Evolutionary conservation across 2,329 filamentous ascomycete species (phyloP).

Genomic region (Pseudogymnoascus sp.): DNA sequence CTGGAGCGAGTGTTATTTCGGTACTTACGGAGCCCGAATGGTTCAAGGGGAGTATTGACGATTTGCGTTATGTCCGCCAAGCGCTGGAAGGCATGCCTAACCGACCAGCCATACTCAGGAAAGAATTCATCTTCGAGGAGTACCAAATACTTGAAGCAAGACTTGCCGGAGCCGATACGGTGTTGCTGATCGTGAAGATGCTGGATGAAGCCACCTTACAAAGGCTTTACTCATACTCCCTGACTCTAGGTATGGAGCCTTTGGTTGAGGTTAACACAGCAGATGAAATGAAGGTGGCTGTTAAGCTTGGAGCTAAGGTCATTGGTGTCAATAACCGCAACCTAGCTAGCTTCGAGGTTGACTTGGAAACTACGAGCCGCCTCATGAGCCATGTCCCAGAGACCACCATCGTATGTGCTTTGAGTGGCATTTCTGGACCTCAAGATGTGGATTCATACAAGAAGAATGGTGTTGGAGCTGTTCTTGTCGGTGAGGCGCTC

Average conservation of each 20-base stretch:
- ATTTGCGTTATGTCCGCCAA: slow-evolving; percentile 78
- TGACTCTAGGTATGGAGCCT: slow-evolving; percentile 91
- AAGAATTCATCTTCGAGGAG: slow-evolving; percentile 96
- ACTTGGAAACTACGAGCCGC: slow-evolving; percentile 83
- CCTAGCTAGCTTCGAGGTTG: slow-evolving; percentile 92
- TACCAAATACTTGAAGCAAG: slow-evolving; percentile 96
- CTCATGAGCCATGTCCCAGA: slow-evolving; percentile 80
- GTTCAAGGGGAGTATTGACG: slow-evolving; percentile 98
- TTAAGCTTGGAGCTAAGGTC: slow-evolving; percentile 78
- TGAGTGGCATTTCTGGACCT: slow-evolving; percentile 87
- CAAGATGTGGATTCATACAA: slow-evolving; percentile 84
- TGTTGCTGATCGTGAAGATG: slow-evolving; percentile 98
- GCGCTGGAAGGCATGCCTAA: slow-evolving; percentile 88
- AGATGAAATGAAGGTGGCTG: slow-evolving; percentile 84
- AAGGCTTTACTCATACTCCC: slow-evolving; percentile 79
- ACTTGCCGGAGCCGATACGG: slow-evolving; percentile 86
- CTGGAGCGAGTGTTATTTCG: slow-evolving; percentile 93
- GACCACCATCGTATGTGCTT: slow-evolving; percentile 80
- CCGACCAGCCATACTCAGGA: slow-evolving; percentile 82
- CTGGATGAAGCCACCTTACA: slow-evolving; percentile 67
- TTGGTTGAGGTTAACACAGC: slow-evolving; percentile 93
- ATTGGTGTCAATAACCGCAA: slow-evolving; percentile 98
- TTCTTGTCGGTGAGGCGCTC: slow-evolving; percentile 89
- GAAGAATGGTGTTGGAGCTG: slow-evolving; percentile 81
- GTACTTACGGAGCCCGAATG: slow-evolving; percentile 98